phyloP scores from a whole-genome alignment of 768 basidiomycete genomes.

The Leccinum obscurum region DNA sequence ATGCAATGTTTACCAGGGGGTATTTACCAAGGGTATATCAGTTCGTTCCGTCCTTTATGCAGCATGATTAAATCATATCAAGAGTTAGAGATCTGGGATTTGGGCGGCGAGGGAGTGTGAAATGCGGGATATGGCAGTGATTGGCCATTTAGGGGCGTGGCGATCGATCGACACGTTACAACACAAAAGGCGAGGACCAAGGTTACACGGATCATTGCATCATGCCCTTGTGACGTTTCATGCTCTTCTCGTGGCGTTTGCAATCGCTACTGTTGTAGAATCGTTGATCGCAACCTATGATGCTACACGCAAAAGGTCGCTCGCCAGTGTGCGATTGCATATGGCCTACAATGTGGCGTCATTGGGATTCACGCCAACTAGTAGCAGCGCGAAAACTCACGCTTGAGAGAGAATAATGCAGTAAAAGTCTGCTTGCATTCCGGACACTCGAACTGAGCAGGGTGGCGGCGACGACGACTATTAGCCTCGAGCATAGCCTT shows the following conservation, averaged over 20 bases:
- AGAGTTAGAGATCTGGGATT: background rate
- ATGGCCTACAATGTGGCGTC: constrained; percentile 26
- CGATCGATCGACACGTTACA: constrained; percentile 26
- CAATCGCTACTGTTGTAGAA: constrained; percentile 36
- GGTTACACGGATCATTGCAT: constrained; percentile 14
- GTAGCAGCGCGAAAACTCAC: constrained; percentile 16
- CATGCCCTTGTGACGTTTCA: constrained; percentile 31
- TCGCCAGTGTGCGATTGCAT: constrained; percentile 30
- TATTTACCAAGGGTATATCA: constrained; percentile 28
- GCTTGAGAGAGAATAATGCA: constrained; percentile 33
- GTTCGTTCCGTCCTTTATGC: constrained; percentile 11
- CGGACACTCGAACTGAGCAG: constrained; percentile 18
- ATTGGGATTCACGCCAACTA: background rate
- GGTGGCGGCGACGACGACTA: constrained; percentile 31
- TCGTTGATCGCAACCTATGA: constrained; percentile 28
- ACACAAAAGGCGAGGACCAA: constrained; percentile 4
- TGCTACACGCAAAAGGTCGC: constrained; percentile 24
- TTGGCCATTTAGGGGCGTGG: constrained; percentile 4
- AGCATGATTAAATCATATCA: constrained; percentile 3
- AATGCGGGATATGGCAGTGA: constrained; percentile 6
- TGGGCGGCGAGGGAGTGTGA: background rate
- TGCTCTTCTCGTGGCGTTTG: constrained; percentile 36
- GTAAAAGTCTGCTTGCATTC: constrained; percentile 30
- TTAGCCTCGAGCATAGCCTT: constrained; percentile 36
- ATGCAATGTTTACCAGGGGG: constrained; percentile 10